These are phyloP conservation scores for Candida orba DNA, from an alignment of 805 yeast genomes.

Conservation along the genomic window DNA sequence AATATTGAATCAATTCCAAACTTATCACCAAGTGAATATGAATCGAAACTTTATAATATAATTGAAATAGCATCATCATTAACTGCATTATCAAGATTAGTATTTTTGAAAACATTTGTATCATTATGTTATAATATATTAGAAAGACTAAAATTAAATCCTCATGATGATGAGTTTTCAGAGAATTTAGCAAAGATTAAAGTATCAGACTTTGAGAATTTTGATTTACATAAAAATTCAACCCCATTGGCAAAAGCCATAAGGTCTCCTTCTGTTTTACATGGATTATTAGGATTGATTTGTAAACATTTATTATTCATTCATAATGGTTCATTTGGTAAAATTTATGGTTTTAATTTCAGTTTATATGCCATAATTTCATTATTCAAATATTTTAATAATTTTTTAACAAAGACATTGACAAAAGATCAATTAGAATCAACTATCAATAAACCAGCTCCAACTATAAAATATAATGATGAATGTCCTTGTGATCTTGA, in stretches of 20 bases:
- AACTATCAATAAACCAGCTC: background rate
- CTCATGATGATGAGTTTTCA: background rate
- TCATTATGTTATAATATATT: slow-evolving; percentile 5
- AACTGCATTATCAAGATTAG: slow-evolving; percentile 7
- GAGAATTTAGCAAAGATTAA: slow-evolving; percentile 1
- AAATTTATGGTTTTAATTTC: slow-evolving; percentile 10
- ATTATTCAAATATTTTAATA: slow-evolving; percentile 11
- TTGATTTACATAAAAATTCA: slow-evolving; percentile 5
- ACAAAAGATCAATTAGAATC: slow-evolving; percentile 8
- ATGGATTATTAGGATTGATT: slow-evolving; percentile 8
- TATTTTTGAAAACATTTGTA: slow-evolving; percentile 13
- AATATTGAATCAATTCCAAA: background rate
- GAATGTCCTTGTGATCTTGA: background rate
- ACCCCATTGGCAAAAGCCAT: slow-evolving; percentile 5
- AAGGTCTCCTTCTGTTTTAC: slow-evolving; percentile 10
- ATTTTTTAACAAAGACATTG: slow-evolving; percentile 3
- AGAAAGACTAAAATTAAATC: slow-evolving; percentile 2
- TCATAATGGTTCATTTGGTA: slow-evolving; percentile 11
- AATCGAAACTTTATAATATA: slow-evolving; percentile 8
- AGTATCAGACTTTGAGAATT: slow-evolving; percentile 13
- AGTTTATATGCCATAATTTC: slow-evolving; percentile 10
- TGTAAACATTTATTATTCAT: slow-evolving; percentile 10
- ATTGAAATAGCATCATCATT: slow-evolving; percentile 12
- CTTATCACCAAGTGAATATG: slow-evolving; percentile 1
- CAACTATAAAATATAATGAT: background rate